phyloP scores from a whole-genome alignment of 176 grass and related monocot species.

The Avena insularis region DNA sequence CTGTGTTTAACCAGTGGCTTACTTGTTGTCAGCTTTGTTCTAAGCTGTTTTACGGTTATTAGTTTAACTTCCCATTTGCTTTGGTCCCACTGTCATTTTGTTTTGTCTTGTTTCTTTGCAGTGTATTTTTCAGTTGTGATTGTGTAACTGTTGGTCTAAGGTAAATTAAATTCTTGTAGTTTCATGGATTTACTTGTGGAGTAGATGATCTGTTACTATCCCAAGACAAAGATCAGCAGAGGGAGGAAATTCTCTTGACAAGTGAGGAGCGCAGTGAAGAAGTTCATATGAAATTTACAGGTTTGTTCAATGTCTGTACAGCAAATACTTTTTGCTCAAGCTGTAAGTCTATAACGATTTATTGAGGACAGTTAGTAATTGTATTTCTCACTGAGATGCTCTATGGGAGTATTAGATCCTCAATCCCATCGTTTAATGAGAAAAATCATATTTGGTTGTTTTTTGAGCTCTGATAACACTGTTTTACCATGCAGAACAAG shows the following conservation, averaged over 20 bases:
- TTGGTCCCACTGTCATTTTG: background rate
- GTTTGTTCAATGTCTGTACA: constrained; percentile 46
- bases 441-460: background rate
- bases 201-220: constrained; percentile 78
- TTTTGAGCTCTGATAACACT: constrained; percentile 2
- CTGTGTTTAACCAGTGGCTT: background rate
- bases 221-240: constrained; percentile 39
- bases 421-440: background rate
- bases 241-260: constrained; percentile 48
- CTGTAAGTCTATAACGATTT: background rate
- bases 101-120: constrained; percentile 7
- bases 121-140: background rate
- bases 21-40: background rate
- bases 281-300: constrained; percentile 64
- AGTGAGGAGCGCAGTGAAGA: constrained; percentile 53
- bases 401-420: background rate
- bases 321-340: constrained; percentile 21
- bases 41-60: background rate
- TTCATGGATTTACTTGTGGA: constrained; percentile 96
- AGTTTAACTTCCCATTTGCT: background rate
- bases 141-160: constrained; percentile 1
- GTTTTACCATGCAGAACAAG: constrained; percentile 50
- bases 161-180: constrained; percentile 54
- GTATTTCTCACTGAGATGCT: background rate
- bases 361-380: background rate